Evolutionary conservation across 2,329 filamentous ascomycete genomes (phyloP).

Genomic region (Tolypocladium endophyticum): DNA sequence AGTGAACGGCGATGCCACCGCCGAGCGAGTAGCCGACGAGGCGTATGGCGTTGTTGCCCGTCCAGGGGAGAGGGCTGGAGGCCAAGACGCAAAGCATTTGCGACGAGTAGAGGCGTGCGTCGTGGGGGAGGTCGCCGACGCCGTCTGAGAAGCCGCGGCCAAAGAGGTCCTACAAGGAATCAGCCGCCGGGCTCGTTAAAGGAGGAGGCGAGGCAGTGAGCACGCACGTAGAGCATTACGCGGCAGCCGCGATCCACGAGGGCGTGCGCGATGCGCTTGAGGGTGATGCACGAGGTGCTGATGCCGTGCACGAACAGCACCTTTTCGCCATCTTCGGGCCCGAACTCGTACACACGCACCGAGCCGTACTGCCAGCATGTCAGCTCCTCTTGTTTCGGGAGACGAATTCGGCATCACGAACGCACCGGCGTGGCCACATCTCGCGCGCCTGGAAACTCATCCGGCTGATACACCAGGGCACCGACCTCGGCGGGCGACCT

Average conservation of each 20-base stretch:
- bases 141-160: constrained; percentile 58
- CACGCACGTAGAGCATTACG: constrained; percentile 63
- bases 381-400: constrained; percentile 1
- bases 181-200: background rate
- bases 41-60: constrained; percentile 44
- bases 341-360: constrained; percentile 74
- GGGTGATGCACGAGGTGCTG: constrained; percentile 67
- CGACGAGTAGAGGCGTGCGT: constrained; percentile 60
- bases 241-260: constrained; percentile 61
- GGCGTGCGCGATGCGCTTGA: constrained; percentile 54
- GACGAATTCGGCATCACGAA: constrained; percentile 10
- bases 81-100: constrained; percentile 62
- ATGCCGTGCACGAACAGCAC: constrained; percentile 77
- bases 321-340: constrained; percentile 60
- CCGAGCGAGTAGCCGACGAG: constrained; percentile 76
- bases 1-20: constrained; percentile 65
- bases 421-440: constrained; percentile 59
- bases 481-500: constrained; percentile 25
- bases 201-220: constrained; percentile 3
- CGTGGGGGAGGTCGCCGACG: constrained; percentile 57
- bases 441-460: constrained; percentile 60
- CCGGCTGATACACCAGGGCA: constrained; percentile 47
- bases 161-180: constrained; percentile 46
- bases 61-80: constrained; percentile 62
- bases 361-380: constrained; percentile 48